These are phyloP conservation scores for Theileria parva DNA, from an alignment of 169 alveolate species.

Conservation along the genomic window DNA sequence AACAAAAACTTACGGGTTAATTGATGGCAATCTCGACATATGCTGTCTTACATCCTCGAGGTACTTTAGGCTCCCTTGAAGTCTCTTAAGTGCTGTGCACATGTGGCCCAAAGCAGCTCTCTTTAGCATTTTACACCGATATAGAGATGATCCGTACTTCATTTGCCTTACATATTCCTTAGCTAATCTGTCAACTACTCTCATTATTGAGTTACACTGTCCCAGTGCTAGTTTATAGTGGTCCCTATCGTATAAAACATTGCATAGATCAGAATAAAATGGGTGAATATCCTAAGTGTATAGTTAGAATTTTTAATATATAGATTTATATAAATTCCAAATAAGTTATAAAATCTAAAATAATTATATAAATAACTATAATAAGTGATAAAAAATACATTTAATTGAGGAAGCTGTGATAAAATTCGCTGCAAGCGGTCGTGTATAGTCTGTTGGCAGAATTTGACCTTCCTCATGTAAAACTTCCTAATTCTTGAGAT, in stretches of 20 bases:
- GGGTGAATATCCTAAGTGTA: conserved; percentile 94
- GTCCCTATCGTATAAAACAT: conserved; percentile 97
- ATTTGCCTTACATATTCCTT: conserved; percentile 95
- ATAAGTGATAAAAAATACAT: conserved; percentile 68
- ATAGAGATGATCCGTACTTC: conserved; percentile 96
- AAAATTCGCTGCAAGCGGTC: conserved; percentile 93
- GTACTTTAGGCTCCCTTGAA: conserved; percentile 91
- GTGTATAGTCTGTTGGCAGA: conserved; percentile 90
- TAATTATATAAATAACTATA: neutral
- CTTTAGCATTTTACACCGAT: conserved; percentile 96
- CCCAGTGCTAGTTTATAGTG: conserved; percentile 99
- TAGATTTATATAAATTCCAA: neutral
- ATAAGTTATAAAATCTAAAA: neutral
- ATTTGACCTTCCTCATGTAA: conserved; percentile 98
- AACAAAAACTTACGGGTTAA: conserved; percentile 89
- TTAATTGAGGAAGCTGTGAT: conserved; percentile 95
- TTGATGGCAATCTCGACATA: conserved; percentile 93
- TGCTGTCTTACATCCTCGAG: conserved; percentile 98
- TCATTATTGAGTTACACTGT: conserved; percentile 91
- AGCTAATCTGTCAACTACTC: conserved; percentile 91
- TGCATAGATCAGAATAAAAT: conserved; percentile 96
- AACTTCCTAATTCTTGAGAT: conserved; percentile 96
- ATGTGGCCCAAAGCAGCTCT: conserved; percentile 98
- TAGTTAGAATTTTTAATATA: neutral
- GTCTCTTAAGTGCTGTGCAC: conserved; percentile 95